A percentile compares a stretch with the other conserved stretches of the same genome.
Evolutionary conservation across 352 stramenopile species (phyloP).

Genomic region (Aphanomyces astaci): DNA sequence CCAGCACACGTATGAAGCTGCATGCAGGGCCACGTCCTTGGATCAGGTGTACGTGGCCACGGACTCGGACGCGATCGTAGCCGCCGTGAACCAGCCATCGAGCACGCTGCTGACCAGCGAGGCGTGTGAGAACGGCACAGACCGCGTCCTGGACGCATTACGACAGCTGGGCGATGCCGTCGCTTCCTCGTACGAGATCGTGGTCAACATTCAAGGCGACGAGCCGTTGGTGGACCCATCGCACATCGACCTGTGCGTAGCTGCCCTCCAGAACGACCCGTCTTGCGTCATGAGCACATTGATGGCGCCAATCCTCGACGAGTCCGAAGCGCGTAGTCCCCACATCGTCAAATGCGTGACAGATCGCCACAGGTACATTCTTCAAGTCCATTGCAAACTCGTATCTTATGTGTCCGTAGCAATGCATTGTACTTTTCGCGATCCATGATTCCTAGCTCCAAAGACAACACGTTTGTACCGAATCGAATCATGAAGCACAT

Average conservation of each 20-base stretch:
- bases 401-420: constrained; percentile 26
- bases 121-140: constrained; percentile 55
- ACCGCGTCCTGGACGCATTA: constrained; percentile 64
- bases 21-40: constrained; percentile 38
- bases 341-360: constrained; percentile 75
- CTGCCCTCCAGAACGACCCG: constrained; percentile 40
- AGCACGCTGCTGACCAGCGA: constrained; percentile 38
- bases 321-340: constrained; percentile 43
- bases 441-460: constrained; percentile 68
- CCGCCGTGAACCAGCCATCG: constrained; percentile 25
- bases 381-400: neutral
- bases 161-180: constrained; percentile 28
- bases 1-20: constrained; percentile 70
- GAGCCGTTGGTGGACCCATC: constrained; percentile 69
- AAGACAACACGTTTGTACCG: constrained; percentile 45
- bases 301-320: constrained; percentile 49
- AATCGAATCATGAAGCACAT: constrained; percentile 63
- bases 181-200: constrained; percentile 42
- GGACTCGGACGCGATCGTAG: constrained; percentile 54
- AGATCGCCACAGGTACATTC: constrained; percentile 45
- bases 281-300: constrained; percentile 70
- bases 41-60: constrained; percentile 72
- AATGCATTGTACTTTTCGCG: constrained; percentile 83
- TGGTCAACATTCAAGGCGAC: constrained; percentile 82
- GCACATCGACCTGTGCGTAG: constrained; percentile 66